A percentile compares a stretch with the other conserved stretches of the same genome.
Conservation (phyloP, 2,329 filamentous ascomycete species). For the Alternaria metachromatica region DNA sequence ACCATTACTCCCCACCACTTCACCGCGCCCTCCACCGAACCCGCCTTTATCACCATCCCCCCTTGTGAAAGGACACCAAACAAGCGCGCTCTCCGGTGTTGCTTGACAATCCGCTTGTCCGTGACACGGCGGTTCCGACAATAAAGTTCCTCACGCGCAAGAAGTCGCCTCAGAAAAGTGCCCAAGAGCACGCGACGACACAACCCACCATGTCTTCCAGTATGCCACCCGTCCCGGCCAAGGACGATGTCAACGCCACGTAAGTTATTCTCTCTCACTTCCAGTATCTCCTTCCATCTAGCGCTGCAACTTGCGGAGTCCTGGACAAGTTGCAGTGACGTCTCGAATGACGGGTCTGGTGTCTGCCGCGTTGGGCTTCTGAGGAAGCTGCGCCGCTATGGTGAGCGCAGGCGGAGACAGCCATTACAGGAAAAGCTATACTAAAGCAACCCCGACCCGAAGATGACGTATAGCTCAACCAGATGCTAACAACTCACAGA, state of each 20-base stretch:
- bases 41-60: constrained; percentile 1
- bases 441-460: neutral
- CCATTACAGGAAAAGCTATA: neutral
- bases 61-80: neutral
- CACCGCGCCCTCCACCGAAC: constrained; percentile 4
- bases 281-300: neutral
- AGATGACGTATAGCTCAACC: neutral
- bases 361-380: neutral
- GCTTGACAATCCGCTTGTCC: constrained; percentile 1
- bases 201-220: constrained; percentile 38
- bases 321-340: neutral
- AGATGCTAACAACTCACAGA: constrained; percentile 56
- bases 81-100: neutral
- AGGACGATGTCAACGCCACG: constrained; percentile 68
- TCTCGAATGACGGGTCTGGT: neutral
- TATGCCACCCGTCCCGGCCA: constrained; percentile 57
- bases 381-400: neutral
- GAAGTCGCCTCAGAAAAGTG: constrained; percentile 44
- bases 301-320: neutral
- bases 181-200: constrained; percentile 42
- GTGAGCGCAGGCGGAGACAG: neutral
- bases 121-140: constrained; percentile 18
- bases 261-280: constrained; percentile 49
- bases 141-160: constrained; percentile 40
- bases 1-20: constrained; percentile 10